Evolutionary conservation across 1,139 yeast species (phyloP).

Genomic region (Hemisphaericaspora lyxosophila): DNA sequence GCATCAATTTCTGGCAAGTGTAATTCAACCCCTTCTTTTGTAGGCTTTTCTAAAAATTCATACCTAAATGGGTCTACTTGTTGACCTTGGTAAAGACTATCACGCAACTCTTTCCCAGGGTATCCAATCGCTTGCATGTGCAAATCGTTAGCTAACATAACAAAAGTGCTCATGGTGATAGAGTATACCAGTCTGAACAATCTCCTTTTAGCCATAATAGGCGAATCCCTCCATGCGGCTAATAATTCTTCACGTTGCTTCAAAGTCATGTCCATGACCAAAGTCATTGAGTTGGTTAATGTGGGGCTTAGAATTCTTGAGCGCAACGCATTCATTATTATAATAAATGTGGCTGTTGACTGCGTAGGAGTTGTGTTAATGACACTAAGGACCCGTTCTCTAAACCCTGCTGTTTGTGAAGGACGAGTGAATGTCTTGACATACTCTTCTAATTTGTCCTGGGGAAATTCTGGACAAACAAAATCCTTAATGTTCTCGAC

Average conservation of each 20-base stretch:
- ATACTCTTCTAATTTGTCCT: slow-evolving; percentile 34
- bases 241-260: slow-evolving; percentile 31
- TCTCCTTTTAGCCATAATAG: slow-evolving; percentile 28
- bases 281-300: slow-evolving; percentile 35
- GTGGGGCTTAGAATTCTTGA: slow-evolving; percentile 37
- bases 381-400: slow-evolving; percentile 18
- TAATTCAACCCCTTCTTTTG: slow-evolving; percentile 29
- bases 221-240: slow-evolving; percentile 41
- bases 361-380: slow-evolving; percentile 19
- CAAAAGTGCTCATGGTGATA: slow-evolving; percentile 26
- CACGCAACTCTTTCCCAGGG: slow-evolving; percentile 34
- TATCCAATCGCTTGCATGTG: slow-evolving; percentile 37
- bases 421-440: slow-evolving; percentile 29
- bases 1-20: slow-evolving; percentile 43
- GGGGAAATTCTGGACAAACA: slow-evolving; percentile 28
- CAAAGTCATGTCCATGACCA: slow-evolving; percentile 37
- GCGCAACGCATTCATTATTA: slow-evolving; percentile 28
- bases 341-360: slow-evolving; percentile 23
- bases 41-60: slow-evolving; percentile 34
- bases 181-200: slow-evolving; percentile 28
- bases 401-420: slow-evolving; percentile 30
- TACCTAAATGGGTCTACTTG: slow-evolving; percentile 28
- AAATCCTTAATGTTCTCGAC: slow-evolving; percentile 30
- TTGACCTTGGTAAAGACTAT: slow-evolving; percentile 28
- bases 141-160: slow-evolving; percentile 29